phyloP scores from a whole-genome alignment of 1,139 yeast species.

The Saccharomyces hybrid region DNA sequence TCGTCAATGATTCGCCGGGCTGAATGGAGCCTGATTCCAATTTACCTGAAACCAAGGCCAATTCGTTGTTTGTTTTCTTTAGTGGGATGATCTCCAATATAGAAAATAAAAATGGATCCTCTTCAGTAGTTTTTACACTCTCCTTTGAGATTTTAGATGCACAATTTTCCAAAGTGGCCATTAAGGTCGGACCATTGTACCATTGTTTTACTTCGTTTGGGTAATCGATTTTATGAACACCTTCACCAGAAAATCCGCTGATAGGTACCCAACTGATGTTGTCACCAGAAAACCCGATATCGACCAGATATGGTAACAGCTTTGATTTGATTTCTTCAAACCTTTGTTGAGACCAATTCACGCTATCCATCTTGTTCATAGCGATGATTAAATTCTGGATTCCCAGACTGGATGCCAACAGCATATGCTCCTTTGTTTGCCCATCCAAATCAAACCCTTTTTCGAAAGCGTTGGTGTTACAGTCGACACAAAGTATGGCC shows the following conservation, averaged over 20 bases:
- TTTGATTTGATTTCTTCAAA: constrained; percentile 56
- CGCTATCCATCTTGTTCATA: constrained; percentile 80
- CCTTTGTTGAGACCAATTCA: constrained; percentile 59
- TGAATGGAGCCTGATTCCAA: constrained; percentile 70
- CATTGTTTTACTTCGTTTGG: constrained; percentile 36
- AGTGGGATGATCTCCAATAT: constrained; percentile 34
- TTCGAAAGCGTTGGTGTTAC: constrained; percentile 80
- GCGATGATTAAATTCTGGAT: constrained; percentile 67
- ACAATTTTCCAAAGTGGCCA: constrained; percentile 45
- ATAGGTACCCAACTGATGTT: constrained; percentile 70
- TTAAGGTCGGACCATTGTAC: constrained; percentile 62
- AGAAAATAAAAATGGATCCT: constrained; percentile 35
- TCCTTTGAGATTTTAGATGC: constrained; percentile 27
- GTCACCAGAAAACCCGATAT: constrained; percentile 49
- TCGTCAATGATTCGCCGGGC: constrained; percentile 61
- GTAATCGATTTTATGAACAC: constrained; percentile 46
- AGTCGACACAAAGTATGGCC: constrained; percentile 50
- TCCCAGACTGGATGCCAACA: constrained; percentile 77
- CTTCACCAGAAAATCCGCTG: constrained; percentile 79
- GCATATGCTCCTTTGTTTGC: constrained; percentile 89
- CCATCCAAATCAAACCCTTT: constrained; percentile 82
- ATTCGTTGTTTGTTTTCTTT: constrained; percentile 19
- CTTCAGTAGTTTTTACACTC: constrained; percentile 26
- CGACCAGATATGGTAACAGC: constrained; percentile 52
- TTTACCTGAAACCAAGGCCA: constrained; percentile 50